A percentile compares a stretch with the other conserved stretches of the same genome.
phyloP scores from a whole-genome alignment of 352 stramenopile genomes.

The Thalassiosira oceanica region DNA sequence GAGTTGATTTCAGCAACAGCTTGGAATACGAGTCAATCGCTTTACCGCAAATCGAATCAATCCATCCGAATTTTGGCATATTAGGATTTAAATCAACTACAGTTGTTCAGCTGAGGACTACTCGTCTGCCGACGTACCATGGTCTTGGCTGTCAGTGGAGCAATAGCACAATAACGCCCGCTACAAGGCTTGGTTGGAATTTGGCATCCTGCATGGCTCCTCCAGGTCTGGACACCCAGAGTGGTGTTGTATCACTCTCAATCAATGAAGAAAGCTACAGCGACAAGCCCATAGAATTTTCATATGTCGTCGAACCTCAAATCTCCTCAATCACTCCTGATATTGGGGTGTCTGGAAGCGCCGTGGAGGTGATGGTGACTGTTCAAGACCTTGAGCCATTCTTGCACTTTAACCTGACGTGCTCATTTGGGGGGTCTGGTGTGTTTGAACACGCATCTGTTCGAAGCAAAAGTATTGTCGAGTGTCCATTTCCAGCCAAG shows the following conservation, averaged over 20 bases:
- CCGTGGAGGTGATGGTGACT: conserved; percentile 13
- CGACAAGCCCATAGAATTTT: conserved; percentile 22
- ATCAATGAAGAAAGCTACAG: no score
- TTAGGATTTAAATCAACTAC: no score
- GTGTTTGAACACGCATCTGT: no score
- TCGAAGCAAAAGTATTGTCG: no score
- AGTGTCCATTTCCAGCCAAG: no score
- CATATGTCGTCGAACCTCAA: conserved; percentile 36
- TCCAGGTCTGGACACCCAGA: no score
- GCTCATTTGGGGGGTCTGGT: conserved; percentile 36
- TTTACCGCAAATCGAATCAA: conserved; percentile 40
- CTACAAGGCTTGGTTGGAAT: no score
- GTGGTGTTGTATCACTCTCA: no score
- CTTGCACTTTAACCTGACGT: conserved; percentile 18
- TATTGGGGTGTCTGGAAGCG: conserved; percentile 44
- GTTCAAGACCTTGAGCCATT: conserved; percentile 44
- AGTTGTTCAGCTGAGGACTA: no score
- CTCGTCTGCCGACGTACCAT: no score
- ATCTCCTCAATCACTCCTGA: conserved; percentile 31
- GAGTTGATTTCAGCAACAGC: conserved; percentile 75
- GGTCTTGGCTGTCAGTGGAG: no score
- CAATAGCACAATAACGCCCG: no score
- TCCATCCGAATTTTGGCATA: conserved; percentile 36
- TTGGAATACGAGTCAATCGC: conserved; percentile 43
- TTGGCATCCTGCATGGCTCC: conserved; percentile 48